These are phyloP conservation scores for Scytalidium sp. DNA, from an alignment of 2,329 filamentous ascomycete species.

Conservation along the genomic window DNA sequence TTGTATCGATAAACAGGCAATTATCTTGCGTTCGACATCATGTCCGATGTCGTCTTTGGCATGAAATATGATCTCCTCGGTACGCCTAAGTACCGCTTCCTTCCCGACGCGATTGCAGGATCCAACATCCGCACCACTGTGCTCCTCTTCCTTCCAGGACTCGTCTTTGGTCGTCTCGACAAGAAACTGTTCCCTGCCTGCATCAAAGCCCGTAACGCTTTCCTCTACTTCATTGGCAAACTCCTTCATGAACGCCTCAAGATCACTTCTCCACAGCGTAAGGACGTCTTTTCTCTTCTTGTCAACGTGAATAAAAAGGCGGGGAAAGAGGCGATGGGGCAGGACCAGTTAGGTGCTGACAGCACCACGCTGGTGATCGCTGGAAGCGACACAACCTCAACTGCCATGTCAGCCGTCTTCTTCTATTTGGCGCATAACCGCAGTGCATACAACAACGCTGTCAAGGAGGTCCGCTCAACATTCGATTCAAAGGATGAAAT, in stretches of 20 bases:
- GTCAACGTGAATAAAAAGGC: slow-evolving; percentile 7
- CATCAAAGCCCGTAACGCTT: slow-evolving; percentile 62
- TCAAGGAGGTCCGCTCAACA: slow-evolving; percentile 11
- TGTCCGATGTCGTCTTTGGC: slow-evolving; percentile 44
- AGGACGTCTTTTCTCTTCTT: slow-evolving; percentile 19
- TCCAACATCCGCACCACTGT: slow-evolving; percentile 57
- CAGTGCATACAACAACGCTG: slow-evolving; percentile 21
- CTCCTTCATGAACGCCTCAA: slow-evolving; percentile 67
- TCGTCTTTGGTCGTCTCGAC: neutral
- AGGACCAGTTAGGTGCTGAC: slow-evolving; percentile 27
- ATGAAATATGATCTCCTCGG: slow-evolving; percentile 43
- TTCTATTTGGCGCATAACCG: slow-evolving; percentile 35
- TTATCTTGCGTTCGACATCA: slow-evolving; percentile 17
- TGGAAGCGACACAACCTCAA: slow-evolving; percentile 11
- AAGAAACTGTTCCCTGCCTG: slow-evolving; percentile 56
- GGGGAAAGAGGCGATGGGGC: neutral
- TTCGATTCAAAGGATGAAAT: slow-evolving; percentile 27
- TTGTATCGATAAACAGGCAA: neutral
- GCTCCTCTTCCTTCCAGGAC: slow-evolving; percentile 1
- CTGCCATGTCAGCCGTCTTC: slow-evolving; percentile 31
- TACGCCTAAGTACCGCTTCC: slow-evolving; percentile 55
- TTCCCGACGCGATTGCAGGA: slow-evolving; percentile 61
- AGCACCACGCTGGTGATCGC: slow-evolving; percentile 30
- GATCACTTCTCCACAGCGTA: slow-evolving; percentile 42
- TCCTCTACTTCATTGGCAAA: slow-evolving; percentile 64